A percentile compares a stretch with the other conserved stretches of the same genome.
These are phyloP conservation scores for Trifolium subterraneum DNA, from an alignment of 306 rosid species.

Conservation along the genomic window DNA sequence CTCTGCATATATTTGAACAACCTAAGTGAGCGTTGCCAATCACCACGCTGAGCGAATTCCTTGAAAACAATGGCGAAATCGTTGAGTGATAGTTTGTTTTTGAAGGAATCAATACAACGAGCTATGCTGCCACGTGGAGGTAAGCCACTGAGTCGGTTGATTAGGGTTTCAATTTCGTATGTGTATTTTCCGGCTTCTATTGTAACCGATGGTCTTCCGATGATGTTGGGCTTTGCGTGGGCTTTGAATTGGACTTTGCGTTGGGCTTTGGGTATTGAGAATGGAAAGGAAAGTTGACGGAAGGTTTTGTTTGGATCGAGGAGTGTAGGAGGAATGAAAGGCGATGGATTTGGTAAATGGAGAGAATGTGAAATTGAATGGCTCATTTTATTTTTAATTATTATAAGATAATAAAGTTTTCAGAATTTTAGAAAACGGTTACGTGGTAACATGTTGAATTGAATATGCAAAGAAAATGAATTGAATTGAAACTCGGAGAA, in stretches of 20 bases:
- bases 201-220: conserved; percentile 76
- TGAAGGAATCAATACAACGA: conserved; percentile 86
- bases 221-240: conserved; percentile 67
- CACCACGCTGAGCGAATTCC: conserved; percentile 94
- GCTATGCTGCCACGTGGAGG: conserved; percentile 99
- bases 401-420: background rate
- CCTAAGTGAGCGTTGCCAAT: conserved; percentile 90
- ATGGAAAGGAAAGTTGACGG: conserved; percentile 40
- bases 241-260: conserved; percentile 28
- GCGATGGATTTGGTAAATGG: conserved; percentile 53
- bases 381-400: conserved; percentile 49
- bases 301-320: conserved; percentile 44
- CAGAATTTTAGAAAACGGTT: conserved; percentile 7
- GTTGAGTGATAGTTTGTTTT: conserved; percentile 85
- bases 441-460: background rate
- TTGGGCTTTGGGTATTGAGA: background rate
- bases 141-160: conserved; percentile 81
- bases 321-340: conserved; percentile 44
- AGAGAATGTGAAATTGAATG: conserved; percentile 59
- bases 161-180: conserved; percentile 91
- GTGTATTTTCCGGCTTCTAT: conserved; percentile 91
- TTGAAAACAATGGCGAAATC: conserved; percentile 92
- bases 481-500: background rate
- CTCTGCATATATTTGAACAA: conserved; percentile 96
- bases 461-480: background rate